These are phyloP conservation scores for Alternaria metachromatica DNA, from an alignment of 2,329 filamentous ascomycete genomes.

Conservation along the genomic window DNA sequence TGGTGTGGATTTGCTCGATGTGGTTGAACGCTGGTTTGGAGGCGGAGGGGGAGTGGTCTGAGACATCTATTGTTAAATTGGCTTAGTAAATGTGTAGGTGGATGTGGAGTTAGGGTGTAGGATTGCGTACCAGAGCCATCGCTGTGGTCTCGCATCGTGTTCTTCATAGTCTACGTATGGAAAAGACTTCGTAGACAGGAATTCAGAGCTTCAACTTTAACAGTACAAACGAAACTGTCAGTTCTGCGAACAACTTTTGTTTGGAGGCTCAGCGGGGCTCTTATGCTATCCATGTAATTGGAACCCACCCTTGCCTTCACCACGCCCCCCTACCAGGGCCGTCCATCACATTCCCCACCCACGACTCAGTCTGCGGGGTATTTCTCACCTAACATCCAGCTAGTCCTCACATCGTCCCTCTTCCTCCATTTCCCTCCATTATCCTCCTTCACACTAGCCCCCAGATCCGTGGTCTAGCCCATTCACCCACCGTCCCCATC, in stretches of 20 bases:
- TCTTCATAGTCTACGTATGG: not conserved
- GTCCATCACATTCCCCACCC: not conserved
- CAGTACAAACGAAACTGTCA: too few relatives aligned
- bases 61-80: conserved; percentile 6
- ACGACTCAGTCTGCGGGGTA: not conserved
- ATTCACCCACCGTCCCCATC: not conserved
- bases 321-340: not conserved
- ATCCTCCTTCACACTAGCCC: not conserved
- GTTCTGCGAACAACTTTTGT: too few relatives aligned
- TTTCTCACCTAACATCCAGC: not conserved
- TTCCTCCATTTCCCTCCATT: not conserved
- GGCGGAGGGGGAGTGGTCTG: conserved; percentile 13
- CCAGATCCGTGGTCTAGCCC: not conserved
- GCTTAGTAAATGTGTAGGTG: not conserved
- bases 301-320: not conserved
- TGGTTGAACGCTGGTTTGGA: conserved; percentile 19
- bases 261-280: not conserved
- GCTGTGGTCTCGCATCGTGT: not conserved
- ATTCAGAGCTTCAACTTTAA: not conserved
- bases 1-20: conserved; percentile 47
- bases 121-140: not conserved
- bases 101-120: not conserved
- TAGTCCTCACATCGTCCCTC: not conserved
- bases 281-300: not conserved
- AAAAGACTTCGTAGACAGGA: not conserved